Evolutionary conservation across 2,329 filamentous ascomycete genomes (phyloP).

Genomic region (Dothistroma septosporum): DNA sequence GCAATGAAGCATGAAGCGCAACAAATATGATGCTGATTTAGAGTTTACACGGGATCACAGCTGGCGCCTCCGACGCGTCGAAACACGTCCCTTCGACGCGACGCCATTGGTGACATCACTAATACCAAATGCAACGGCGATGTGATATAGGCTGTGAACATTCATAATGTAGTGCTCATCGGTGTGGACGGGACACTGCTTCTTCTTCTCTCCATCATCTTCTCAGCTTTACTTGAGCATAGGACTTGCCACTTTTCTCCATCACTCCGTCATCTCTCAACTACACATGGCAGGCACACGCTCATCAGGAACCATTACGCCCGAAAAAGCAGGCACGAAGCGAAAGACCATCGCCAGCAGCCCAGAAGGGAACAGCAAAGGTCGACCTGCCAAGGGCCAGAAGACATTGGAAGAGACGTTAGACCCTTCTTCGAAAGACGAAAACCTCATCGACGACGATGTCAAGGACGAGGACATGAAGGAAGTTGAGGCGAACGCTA

Average conservation of each 20-base stretch:
- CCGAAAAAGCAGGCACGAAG: slow-evolving; percentile 30
- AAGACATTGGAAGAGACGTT: slow-evolving; percentile 51
- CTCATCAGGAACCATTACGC: slow-evolving; percentile 11
- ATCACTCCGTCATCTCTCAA: not conserved
- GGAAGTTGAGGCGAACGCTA: slow-evolving; percentile 16
- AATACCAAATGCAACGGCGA: not conserved
- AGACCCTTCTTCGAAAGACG: slow-evolving; percentile 18
- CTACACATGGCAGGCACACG: slow-evolving; percentile 12
- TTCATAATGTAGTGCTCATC: not conserved
- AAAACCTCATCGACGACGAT: slow-evolving; percentile 12
- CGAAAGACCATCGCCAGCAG: slow-evolving; percentile 36
- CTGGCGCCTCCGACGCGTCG: not conserved
- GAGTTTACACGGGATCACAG: not conserved
- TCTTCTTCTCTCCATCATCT: not conserved
- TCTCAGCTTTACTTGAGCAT: not conserved
- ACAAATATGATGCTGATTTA: not conserved
- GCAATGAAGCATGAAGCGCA: too few species aligned
- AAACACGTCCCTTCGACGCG: not conserved
- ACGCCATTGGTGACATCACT: slow-evolving; percentile 1
- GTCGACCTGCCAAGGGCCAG: slow-evolving; percentile 41
- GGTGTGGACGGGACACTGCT: not conserved
- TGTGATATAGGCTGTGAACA: not conserved
- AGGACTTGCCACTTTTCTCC: too few species aligned
- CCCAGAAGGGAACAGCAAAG: slow-evolving; percentile 41
- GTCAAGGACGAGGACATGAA: slow-evolving; percentile 32